Base-by-base conservation (phyloP, 2,329 filamentous ascomycete genomes). In the Tolypocladium pustulatum region DNA sequence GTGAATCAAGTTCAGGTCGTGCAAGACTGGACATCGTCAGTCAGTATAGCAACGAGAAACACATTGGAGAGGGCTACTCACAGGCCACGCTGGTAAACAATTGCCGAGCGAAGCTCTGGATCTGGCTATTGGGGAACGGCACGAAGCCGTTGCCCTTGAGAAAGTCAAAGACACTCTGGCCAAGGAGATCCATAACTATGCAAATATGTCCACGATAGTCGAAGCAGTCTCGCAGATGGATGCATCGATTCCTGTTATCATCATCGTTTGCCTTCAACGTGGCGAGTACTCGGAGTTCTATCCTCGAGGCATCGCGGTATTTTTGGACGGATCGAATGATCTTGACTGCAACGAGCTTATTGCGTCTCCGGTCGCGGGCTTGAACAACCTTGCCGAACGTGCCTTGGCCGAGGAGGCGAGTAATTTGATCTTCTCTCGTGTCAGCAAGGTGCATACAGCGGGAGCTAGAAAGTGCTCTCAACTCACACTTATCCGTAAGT, bases 341-440 rank as follows among this genome's bases (percentile, higher is more conserved):
- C 74, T 99, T 99, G 73, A 99, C 91, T 38, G 94, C 94, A 43
- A 96, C 95, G 6, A 80, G 71, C 71, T 92, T 90, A 65, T 87
- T 87, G 62, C 86, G 86, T 66, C 83, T 83, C 61, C 84, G 84
- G 71, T 99, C 94, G 65, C 84, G 87, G 57, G 94, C 94, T 73
- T 97, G 89, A 22, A 99, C 94, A 20, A 99, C 94, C 73, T 99
- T 99, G 69, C 94, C 94, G 71, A 99, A 99, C 0, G 94, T 99
- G 63, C 94, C 94, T 75, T 99, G 94, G 27, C 94, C 94, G 15
- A 99, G 86, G 34, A 97, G 81, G 66, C 91, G 91, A 61, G 88
- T 80, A 66, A 99, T 93, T 76, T 89, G 86, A 73, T 97, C 92
- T 96, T 65, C 32, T 15, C 61, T 54, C 20, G 20, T 52, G 52